phyloP scores from a whole-genome alignment of 2,329 filamentous ascomycete species.

The Hortaea werneckii region DNA sequence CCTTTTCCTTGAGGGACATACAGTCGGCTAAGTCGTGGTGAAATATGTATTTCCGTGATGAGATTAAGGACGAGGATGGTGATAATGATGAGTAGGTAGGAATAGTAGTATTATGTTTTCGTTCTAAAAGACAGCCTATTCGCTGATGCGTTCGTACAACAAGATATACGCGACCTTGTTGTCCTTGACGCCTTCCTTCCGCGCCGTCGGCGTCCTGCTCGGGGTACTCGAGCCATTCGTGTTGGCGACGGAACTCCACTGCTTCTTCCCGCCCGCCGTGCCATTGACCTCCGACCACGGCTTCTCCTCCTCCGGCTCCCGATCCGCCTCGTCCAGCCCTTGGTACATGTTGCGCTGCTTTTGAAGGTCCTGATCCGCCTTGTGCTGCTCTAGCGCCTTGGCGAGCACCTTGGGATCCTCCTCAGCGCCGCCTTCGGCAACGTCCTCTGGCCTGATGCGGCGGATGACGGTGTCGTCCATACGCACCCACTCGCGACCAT shows the following conservation, averaged over 20 bases:
- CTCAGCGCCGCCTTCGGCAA: constrained; percentile 74
- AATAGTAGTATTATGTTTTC: too few relatives aligned
- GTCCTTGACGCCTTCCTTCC: constrained; percentile 54
- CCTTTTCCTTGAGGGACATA: too few relatives aligned
- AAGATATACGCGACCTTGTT: constrained; percentile 96
- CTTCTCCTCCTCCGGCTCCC: constrained; percentile 52
- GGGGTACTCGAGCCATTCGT: constrained; percentile 48
- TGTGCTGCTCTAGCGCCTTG: constrained; percentile 56
- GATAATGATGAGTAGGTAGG: too few relatives aligned
- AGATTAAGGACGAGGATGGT: too few relatives aligned
- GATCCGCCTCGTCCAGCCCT: constrained; percentile 53
- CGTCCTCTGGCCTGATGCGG: constrained; percentile 75
- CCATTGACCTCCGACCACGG: constrained; percentile 82
- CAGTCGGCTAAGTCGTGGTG: too few relatives aligned
- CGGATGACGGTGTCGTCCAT: constrained; percentile 89
- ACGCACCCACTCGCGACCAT: constrained; percentile 90
- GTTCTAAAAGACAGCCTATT: background rate
- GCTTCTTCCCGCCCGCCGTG: constrained; percentile 31
- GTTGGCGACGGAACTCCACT: constrained; percentile 48
- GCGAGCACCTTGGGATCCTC: constrained; percentile 63
- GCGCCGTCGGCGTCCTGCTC: constrained; percentile 43
- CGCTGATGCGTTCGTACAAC: constrained; percentile 73
- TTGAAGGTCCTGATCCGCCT: constrained; percentile 38
- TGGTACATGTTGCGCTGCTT: constrained; percentile 62
- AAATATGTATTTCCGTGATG: too few relatives aligned